Evolutionary conservation across 768 basidiomycete species (phyloP), one percentile per base, ranked within the genome.

Genomic region (Phanerochaete carnosa): DNA sequence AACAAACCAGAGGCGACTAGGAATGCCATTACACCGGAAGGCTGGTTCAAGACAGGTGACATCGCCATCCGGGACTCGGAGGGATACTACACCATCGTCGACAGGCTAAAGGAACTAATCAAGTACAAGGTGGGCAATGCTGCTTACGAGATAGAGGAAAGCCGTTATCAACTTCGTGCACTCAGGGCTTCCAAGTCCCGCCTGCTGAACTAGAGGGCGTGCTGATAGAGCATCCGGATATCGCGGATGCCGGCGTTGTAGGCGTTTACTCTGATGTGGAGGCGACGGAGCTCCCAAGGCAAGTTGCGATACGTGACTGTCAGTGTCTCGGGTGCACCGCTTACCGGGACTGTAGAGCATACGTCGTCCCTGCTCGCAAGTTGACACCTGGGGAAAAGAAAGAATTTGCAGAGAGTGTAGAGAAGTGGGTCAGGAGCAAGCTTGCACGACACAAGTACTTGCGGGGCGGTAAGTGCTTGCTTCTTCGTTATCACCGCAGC

Each of bases 181-280:
- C 5, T 16, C 30, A 52, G 51, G 51, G 73, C 16, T 50, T 37
- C 35, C 52, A 39, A 15, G 93, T 95, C 22, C 84, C 93, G 5
- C 93, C 93, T 0, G 92, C 93, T 1, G 93, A 94, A 65, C 80
- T 95, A 2, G 93, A 95, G 66, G 82, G 84, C 29, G 74, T 92
- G 0, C 80, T 95, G 0, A 74, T 94, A 12, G 82, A 83, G 4
- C 89, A 94, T 65, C 86, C 88, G 1, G 82, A 87, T 1, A 77
- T 96, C 15, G 86, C 83, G 2, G 94, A 97, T 66, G 82, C 80
- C 0, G 93, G 87, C 11, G 93, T 95, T 23, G 87, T 95, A 57
- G 92, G 92, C 1, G 74, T 95, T 1, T 77, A 86, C 6, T 81
- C 79, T 63, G 78, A 78, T 1, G 79, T 80, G 56, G 83, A 92